These are phyloP conservation scores for Stenogyne calaminthoides DNA, from an alignment of 305 asterid species.

Conservation along the genomic window DNA sequence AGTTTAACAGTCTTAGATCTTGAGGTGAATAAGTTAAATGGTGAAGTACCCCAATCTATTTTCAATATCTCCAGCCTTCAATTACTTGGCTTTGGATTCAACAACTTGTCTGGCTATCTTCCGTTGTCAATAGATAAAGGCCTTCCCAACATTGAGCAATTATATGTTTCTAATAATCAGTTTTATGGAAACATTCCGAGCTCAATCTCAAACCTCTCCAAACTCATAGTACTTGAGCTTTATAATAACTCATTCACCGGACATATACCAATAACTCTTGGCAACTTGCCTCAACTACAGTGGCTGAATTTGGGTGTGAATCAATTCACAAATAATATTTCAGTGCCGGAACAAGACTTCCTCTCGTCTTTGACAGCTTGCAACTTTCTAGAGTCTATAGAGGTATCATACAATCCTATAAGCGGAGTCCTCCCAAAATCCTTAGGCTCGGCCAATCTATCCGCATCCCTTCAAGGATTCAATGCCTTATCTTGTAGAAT, in stretches of 20 bases:
- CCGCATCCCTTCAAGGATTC: background rate
- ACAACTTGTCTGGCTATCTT: conserved; percentile 25
- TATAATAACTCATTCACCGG: too few relatives aligned
- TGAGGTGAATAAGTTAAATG: background rate
- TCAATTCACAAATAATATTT: conserved; percentile 14
- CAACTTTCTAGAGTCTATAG: too few relatives aligned
- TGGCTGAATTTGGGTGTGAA: background rate
- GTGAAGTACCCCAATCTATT: conserved; percentile 13
- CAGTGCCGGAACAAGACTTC: background rate
- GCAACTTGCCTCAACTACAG: conserved; percentile 14
- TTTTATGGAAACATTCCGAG: conserved; percentile 23
- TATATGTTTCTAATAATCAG: background rate
- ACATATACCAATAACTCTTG: conserved; percentile 7
- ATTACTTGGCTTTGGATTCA: background rate
- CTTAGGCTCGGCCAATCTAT: conserved; percentile 23
- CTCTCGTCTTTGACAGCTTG: too few relatives aligned
- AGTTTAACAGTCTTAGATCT: background rate
- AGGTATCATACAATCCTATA: too few relatives aligned
- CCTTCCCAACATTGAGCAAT: conserved; percentile 5
- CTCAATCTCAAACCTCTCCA: too few relatives aligned
- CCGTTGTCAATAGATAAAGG: conserved; percentile 18
- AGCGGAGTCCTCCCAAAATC: conserved; percentile 18
- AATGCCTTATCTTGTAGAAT: background rate
- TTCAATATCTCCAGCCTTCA: conserved; percentile 25
- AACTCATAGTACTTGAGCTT: too few relatives aligned